These are phyloP conservation scores for Pilatotrama ljubarskyi DNA, from an alignment of 768 basidiomycete genomes.

Conservation along the genomic window DNA sequence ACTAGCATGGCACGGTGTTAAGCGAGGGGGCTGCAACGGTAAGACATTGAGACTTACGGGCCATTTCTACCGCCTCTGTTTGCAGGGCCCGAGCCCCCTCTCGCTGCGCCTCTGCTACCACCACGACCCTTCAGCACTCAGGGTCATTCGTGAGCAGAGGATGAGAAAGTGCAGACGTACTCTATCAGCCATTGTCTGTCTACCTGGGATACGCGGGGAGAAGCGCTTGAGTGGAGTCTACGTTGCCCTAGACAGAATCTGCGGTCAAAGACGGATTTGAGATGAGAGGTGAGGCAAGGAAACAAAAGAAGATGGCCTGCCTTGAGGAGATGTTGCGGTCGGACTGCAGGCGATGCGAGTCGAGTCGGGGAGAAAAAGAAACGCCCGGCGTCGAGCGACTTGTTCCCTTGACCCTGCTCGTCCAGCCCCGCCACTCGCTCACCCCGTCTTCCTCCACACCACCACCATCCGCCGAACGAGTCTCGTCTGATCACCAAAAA, in stretches of 20 bases:
- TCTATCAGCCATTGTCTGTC: slow-evolving; percentile 58
- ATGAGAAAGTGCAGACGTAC: slow-evolving; percentile 39
- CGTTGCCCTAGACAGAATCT: background rate
- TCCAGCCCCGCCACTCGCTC: slow-evolving; percentile 15
- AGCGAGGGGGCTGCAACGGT: slow-evolving; percentile 21
- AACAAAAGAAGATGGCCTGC: slow-evolving; percentile 1
- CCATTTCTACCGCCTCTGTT: slow-evolving; percentile 43
- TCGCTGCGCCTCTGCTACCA: slow-evolving; percentile 46
- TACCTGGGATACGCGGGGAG: background rate
- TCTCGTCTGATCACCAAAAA: slow-evolving; percentile 18
- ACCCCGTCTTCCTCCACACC: slow-evolving; percentile 11
- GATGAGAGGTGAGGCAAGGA: background rate
- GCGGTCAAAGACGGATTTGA: background rate
- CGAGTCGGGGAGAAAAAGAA: slow-evolving; percentile 6
- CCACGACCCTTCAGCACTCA: slow-evolving; percentile 55
- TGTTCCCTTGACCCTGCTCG: slow-evolving; percentile 22
- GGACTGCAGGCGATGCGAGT: background rate
- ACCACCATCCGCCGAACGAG: slow-evolving; percentile 20
- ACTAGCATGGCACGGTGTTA: slow-evolving; percentile 39
- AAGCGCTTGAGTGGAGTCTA: background rate
- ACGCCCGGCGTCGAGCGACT: slow-evolving; percentile 9
- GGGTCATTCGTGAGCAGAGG: slow-evolving; percentile 18
- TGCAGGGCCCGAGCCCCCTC: slow-evolving; percentile 41
- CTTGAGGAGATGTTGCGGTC: background rate
- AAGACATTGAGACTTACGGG: slow-evolving; percentile 14